Base-by-base conservation (phyloP, 2,329 filamentous ascomycete genomes). In the Scedosporium boydii region DNA sequence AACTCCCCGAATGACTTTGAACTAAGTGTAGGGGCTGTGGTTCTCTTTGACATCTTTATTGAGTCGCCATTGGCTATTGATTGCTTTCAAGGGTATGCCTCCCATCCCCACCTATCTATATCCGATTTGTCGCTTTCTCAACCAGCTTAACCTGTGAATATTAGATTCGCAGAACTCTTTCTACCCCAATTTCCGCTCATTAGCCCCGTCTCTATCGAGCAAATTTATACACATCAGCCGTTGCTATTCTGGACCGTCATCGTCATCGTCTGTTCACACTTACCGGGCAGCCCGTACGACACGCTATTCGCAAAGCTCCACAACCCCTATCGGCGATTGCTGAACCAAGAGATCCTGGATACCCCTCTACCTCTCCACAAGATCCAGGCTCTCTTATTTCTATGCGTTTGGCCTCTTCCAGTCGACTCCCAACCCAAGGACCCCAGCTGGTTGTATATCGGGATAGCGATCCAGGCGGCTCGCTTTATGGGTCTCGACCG, bases 221-320 rank as follows among this genome's bases (percentile, higher is more conserved):
- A 58, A 21, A 69, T 70, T 26, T 66, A 71, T 58, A 63, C 66
- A 10, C 66, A 66, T 55, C 69, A 69, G 7, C 64, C 65, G 3
- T 67, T 72, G 44, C 68, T 72, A 4, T 72, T 72, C 38, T 72
- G 70, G 70, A 70, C 67, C 14, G 68, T 72, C 38, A 61, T 72
- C 2, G 41, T 63, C 18, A 60, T 71, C 38, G 67, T 71, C 21
- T 48, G 67, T 18, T 64, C 64, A 21, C 69, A 66, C 27, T 63
- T 65, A 2, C 64, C 66, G 0, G 55, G 66, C 4, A 62, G 61
- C 10, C 64, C 64, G 1, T 64, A 66, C 26, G 63, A 67, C 21
- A 61, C 59, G 7, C 51, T 72, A 6, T 70, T 66, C 60, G 29
- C 58, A 23, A 66, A 66, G 26, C 66, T 72, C 48, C 62, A 65